A percentile compares a stretch with the other conserved stretches of the same genome.
Conservation (phyloP, 164 flowering plant genomes). For the Vitis riparia region DNA sequence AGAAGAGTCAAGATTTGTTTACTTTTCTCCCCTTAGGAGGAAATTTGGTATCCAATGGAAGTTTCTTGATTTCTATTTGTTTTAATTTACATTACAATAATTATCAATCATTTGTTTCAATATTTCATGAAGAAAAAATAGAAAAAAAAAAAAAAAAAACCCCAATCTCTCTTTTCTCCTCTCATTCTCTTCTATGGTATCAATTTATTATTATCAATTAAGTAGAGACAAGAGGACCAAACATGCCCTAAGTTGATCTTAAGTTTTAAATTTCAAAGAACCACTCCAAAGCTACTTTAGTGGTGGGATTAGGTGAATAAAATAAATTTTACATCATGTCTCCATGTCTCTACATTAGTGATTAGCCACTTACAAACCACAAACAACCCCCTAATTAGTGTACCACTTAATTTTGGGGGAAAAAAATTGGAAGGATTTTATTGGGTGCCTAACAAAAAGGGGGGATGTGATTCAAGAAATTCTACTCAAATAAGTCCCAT, state of each 20-base stretch:
- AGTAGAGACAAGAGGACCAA: not conserved
- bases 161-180: too few relatives aligned
- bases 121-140: too few relatives aligned
- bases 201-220: not conserved
- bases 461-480: not conserved
- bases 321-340: not conserved
- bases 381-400: conserved; percentile 7
- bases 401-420: not conserved
- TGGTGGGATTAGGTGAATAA: not conserved
- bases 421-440: not conserved
- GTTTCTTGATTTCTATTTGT: too few relatives aligned
- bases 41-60: too few relatives aligned
- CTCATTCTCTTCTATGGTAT: too few relatives aligned
- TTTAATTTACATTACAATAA: too few relatives aligned
- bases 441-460: not conserved
- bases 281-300: conserved; percentile 2
- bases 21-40: not conserved
- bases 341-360: not conserved
- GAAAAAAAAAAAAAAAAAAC: too few relatives aligned
- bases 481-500: conserved; percentile 3
- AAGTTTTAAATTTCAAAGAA: conserved; percentile 1
- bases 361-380: not conserved
- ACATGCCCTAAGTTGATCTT: not conserved
- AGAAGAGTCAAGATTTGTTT: conserved; percentile 20
- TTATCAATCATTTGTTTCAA: too few relatives aligned